A percentile compares a stretch with the other conserved stretches of the same genome.
Conservation (phyloP, 2,329 filamentous ascomycete genomes). For the Colletotrichum spinosum region DNA sequence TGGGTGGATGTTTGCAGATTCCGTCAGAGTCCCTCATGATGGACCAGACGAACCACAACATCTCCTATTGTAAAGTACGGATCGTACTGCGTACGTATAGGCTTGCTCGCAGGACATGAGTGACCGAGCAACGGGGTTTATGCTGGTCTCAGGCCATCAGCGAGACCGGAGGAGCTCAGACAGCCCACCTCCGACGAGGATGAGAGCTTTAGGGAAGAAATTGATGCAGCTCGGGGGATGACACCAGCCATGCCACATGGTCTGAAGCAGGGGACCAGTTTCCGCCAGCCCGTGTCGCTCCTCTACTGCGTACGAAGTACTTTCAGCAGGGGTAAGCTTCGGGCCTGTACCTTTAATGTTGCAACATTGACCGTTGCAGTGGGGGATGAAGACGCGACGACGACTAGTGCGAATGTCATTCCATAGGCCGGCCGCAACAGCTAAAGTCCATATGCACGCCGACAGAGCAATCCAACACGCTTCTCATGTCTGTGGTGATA, state of each 20-base stretch:
- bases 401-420: slow-evolving; percentile 8
- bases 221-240: slow-evolving; percentile 22
- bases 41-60: too few species aligned
- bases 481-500: slow-evolving; percentile 24
- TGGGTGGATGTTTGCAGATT: too few species aligned
- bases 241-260: slow-evolving; percentile 35
- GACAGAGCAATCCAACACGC: slow-evolving; percentile 15
- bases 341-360: slow-evolving; percentile 17
- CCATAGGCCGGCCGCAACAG: slow-evolving; percentile 28
- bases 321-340: slow-evolving; percentile 31
- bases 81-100: too few species aligned
- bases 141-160: too few species aligned
- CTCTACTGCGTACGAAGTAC: neutral
- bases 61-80: too few species aligned
- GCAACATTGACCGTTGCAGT: slow-evolving; percentile 10
- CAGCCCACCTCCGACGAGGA: slow-evolving; percentile 15
- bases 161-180: slow-evolving; percentile 2
- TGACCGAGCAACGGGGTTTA: too few species aligned
- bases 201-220: slow-evolving; percentile 2
- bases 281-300: slow-evolving; percentile 13
- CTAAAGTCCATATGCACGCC: slow-evolving; percentile 23
- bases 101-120: too few species aligned
- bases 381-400: slow-evolving; percentile 7
- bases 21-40: too few species aligned
- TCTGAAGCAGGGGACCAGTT: slow-evolving; percentile 30